Evolutionary conservation across 176 grass and related monocot species (phyloP), one percentile per base, ranked within the genome.

Genomic region (Hsuehochloa calcarea): DNA sequence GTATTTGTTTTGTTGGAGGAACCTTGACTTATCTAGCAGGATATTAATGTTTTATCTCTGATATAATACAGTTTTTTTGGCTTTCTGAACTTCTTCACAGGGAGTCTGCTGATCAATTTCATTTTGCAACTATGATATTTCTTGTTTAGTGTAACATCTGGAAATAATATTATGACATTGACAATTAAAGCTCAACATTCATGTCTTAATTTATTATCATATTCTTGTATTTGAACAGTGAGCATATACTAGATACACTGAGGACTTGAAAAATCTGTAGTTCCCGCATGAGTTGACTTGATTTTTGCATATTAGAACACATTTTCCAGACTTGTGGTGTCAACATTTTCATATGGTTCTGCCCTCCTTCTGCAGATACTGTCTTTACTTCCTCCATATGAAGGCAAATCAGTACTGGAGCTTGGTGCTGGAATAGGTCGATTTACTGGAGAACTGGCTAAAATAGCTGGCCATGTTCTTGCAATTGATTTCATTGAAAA

Each of bases 361-460:
- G 54, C 27, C 12, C 29, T 25, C 75, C 8, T 76, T 64, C 12
- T 86, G 56, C 74, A 96, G 96, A 87, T 99, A 49, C 61, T 99
- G n/a, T 93, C 91, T 85, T 86, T 99, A 74, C 96, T 99, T 80
- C 96, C 96, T 61, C 55, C 90, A 58, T 94, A 91, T 67, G 78
- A 96, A 69, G 96, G 88, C 47, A 99, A 96, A 92, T 96, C 91
- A 72, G 78, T 99, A 55, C 78, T 99, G 77, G 96, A 99, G 84
- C 89, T 99, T 79, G 93, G 96, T 82, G 96, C 93, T 75, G 96
- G 96, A 79, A 99, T 99, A 43, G 96, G 96, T 41, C 86, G 96
- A 37, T 99, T 99, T 62, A 99, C 96, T 80, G 90, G 93, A 87
- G 96, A 99, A 80, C 82, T 99, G 47, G 93, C 85, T 25, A 91